Base-by-base conservation (phyloP, 805 yeast species). In the Ogataea philodendri region DNA sequence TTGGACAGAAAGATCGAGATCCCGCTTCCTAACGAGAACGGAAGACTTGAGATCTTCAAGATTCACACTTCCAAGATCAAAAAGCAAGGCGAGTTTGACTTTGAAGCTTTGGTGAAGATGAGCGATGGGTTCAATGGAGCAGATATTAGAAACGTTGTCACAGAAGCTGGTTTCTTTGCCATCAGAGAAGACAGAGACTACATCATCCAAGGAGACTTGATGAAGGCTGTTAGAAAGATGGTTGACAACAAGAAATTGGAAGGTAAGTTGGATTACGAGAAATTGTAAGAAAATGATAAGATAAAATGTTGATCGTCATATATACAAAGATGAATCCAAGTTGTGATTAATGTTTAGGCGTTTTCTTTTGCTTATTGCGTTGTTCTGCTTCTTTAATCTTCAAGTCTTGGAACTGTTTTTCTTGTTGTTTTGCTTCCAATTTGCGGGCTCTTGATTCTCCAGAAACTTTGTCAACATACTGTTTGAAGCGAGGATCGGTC, bases 81-180 rank as follows among this genome's bases (percentile, higher is more conserved):
- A 41, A 90, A 90, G 59, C 83, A 80, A 46, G 98, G 98, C 46
- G 97, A 93, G 50, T 84, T 93, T 62, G 98, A 93, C 67, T 88
- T 86, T 54, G 97, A 93, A 66, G 95, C 96, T 10, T 84, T 87
- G 22, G 97, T 90, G 24, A 93, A 93, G 68, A 93, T 93, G 97
- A 84, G 95, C 62, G 98, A 90, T 65, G 97, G 97, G 2, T 93
- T 93, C 67, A 90, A 90, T 64, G 98, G 98, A 69, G 97, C 97
- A 5, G 98, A 90, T 72, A 82, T 90, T 52, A 80, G 98, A 63
- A 90, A 90, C 60, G 96, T 93, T 41, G 75, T 89, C 21, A 90
- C 98, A n/a, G 98, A 90, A 67, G 96, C 97, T 17, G 98, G 98
- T 2, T 93, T 93, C 67, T 87, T 89, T 52, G 97, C 98, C 35